A percentile compares a stretch with the other conserved stretches of the same genome.
Conservation (phyloP, 306 rosid species). For the Rubus parviflorus region DNA sequence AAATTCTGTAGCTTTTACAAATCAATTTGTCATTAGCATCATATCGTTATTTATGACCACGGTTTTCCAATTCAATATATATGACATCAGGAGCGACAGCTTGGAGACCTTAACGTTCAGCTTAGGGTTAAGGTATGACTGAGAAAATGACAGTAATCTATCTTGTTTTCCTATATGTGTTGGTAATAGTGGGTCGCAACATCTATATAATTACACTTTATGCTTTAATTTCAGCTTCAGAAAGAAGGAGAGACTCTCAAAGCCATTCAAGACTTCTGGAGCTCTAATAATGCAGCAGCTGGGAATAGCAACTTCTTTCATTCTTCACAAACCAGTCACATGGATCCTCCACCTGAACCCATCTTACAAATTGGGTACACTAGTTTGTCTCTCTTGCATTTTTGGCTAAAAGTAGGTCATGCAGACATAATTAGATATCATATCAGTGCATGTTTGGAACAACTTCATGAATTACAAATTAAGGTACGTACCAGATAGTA, state of each 20-base stretch:
- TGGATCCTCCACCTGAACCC: slow-evolving; percentile 63
- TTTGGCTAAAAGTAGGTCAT: not conserved
- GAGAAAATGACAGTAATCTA: not conserved
- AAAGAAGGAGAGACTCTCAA: slow-evolving; percentile 63
- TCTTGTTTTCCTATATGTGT: not conserved
- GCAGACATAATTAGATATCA: not conserved
- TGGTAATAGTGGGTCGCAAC: not conserved
- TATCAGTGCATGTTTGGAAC: not conserved
- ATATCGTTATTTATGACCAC: not conserved
- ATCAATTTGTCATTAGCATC: not conserved
- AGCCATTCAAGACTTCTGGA: slow-evolving; percentile 65
- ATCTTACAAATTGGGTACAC: slow-evolving; percentile 78
- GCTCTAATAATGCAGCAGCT: slow-evolving; percentile 36
- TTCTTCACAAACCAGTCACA: slow-evolving; percentile 48
- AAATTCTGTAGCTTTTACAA: not conserved
- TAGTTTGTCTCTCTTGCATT: not conserved
- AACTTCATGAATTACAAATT: not conserved
- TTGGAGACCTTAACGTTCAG: slow-evolving; percentile 71
- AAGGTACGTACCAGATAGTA: not conserved
- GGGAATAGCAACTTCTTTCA: slow-evolving; percentile 56
- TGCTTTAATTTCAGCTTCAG: slow-evolving; percentile 51
- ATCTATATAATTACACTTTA: not conserved
- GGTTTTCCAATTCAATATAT: slow-evolving; percentile 15
- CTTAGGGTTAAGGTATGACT: slow-evolving; percentile 68
- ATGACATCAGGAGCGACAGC: slow-evolving; percentile 64